Evolutionary conservation across 495 filamentous ascomycete genomes (phyloP).

Genomic region (Geoglossum glabrum): DNA sequence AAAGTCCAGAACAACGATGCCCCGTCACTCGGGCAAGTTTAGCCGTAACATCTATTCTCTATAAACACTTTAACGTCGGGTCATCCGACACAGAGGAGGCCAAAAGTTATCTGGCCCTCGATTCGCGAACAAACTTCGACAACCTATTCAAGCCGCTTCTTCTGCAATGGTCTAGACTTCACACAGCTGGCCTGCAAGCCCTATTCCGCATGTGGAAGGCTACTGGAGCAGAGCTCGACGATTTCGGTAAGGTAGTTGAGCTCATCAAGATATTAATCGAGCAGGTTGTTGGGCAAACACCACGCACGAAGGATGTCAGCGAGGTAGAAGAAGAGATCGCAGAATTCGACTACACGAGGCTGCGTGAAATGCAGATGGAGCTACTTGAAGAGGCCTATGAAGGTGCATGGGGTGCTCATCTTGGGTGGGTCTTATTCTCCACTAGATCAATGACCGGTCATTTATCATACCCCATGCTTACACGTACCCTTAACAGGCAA

Average conservation of each 20-base stretch:
- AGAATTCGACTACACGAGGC: slow-evolving; percentile 54
- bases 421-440: slow-evolving; percentile 19
- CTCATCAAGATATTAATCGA: slow-evolving; percentile 80
- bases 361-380: slow-evolving; percentile 89
- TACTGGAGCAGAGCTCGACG: slow-evolving; percentile 60
- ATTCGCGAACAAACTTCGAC: slow-evolving; percentile 63
- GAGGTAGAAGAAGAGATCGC: slow-evolving; percentile 78
- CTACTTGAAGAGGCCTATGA: slow-evolving; percentile 79
- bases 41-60: slow-evolving; percentile 69
- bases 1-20: slow-evolving; percentile 51
- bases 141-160: slow-evolving; percentile 72
- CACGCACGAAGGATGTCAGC: slow-evolving; percentile 64
- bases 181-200: slow-evolving; percentile 68
- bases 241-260: slow-evolving; percentile 84
- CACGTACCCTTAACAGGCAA: slow-evolving; percentile 28
- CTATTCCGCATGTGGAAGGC: slow-evolving; percentile 88
- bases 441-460: neutral
- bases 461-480: neutral
- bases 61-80: slow-evolving; percentile 89
- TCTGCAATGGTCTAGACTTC: slow-evolving; percentile 90
- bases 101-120: slow-evolving; percentile 54
- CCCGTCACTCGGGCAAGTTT: slow-evolving; percentile 77
- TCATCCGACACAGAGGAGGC: slow-evolving; percentile 67
- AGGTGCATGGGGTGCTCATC: slow-evolving; percentile 79
- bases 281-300: slow-evolving; percentile 69